A percentile compares a stretch with the other conserved stretches of the same genome.
These are phyloP conservation scores for Climacium dendroides DNA, from an alignment of 225 moss, liverwort and hornwort genomes.

Conservation along the genomic window DNA sequence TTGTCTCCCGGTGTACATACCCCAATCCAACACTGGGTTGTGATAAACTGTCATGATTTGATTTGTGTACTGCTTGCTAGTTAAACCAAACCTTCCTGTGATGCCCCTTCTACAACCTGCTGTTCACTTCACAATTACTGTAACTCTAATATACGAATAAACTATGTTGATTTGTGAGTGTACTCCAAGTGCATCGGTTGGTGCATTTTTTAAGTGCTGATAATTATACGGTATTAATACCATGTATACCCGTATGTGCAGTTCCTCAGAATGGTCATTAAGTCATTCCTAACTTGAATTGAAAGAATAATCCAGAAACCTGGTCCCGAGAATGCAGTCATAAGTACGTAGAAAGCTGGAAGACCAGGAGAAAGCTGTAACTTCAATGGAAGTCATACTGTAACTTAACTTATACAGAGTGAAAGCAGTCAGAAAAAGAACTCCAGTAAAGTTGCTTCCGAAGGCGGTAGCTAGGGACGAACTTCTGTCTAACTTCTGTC, in stretches of 20 bases:
- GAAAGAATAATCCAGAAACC: not conserved
- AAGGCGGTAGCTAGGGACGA: not conserved
- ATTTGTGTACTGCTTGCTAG: too few species aligned
- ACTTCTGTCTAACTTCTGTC: not conserved
- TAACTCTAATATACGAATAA: not conserved
- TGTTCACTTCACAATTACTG: too few species aligned
- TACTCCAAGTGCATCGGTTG: too few species aligned
- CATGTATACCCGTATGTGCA: not conserved
- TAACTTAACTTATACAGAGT: not conserved
- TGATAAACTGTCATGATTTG: fast-evolving
- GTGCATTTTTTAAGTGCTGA: not conserved
- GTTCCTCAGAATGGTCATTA: not conserved
- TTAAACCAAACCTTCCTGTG: too few species aligned
- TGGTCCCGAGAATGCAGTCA: not conserved
- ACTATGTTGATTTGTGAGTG: not conserved
- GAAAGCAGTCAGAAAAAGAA: not conserved
- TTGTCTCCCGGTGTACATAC: not conserved
- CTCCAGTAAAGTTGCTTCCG: not conserved
- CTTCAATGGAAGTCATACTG: not conserved
- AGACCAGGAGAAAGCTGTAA: not conserved
- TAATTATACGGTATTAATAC: not conserved
- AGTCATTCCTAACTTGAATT: not conserved
- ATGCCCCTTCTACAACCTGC: too few species aligned
- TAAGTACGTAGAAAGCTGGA: not conserved
- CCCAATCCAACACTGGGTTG: not conserved